Percentiles rank a stretch among this genome's conserved stretches.
phyloP scores from a whole-genome alignment of 352 stramenopile genomes.

The Phytophthora foliorum region DNA sequence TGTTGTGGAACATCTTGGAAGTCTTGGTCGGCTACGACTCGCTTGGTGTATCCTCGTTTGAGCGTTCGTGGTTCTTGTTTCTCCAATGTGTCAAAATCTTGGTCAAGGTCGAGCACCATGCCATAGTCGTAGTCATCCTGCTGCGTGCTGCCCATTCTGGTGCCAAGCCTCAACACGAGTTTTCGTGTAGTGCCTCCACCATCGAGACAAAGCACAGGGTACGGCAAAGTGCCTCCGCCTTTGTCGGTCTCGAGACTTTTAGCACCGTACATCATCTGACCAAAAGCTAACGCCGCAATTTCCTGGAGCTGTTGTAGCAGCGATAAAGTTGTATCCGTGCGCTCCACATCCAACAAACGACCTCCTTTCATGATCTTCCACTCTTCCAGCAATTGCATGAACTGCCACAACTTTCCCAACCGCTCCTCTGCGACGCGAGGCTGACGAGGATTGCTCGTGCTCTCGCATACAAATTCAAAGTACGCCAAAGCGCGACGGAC shows the following conservation, averaged over 20 bases:
- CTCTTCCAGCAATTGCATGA: slow-evolving; percentile 77
- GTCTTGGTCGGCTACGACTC: slow-evolving; percentile 35
- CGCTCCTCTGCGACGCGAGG: slow-evolving; percentile 49
- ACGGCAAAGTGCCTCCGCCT: slow-evolving; percentile 49
- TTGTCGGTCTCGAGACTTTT: slow-evolving; percentile 29
- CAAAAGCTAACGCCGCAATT: slow-evolving; percentile 56
- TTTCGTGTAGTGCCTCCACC: slow-evolving; percentile 32
- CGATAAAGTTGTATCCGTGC: slow-evolving; percentile 49
- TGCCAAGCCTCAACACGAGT: slow-evolving; percentile 61
- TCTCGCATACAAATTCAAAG: slow-evolving; percentile 70
- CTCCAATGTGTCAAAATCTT: slow-evolving; percentile 51
- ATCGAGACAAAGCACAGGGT: slow-evolving; percentile 66
- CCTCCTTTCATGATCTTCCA: slow-evolving; percentile 80
- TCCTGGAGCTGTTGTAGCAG: slow-evolving; percentile 70
- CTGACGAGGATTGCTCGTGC: slow-evolving; percentile 48
- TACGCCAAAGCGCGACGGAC: slow-evolving; percentile 66
- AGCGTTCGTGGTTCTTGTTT: slow-evolving; percentile 19
- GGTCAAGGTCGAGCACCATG: slow-evolving; percentile 64
- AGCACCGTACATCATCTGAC: slow-evolving; percentile 48
- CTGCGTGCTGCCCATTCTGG: slow-evolving; percentile 50
- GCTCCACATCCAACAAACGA: slow-evolving; percentile 71
- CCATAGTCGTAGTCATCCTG: slow-evolving; percentile 76
- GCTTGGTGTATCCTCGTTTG: slow-evolving; percentile 55
- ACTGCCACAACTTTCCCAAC: slow-evolving; percentile 80
- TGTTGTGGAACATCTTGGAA: slow-evolving; percentile 16